Base-by-base conservation (phyloP, 805 yeast genomes). In the Starmerella ratchasimensis region DNA sequence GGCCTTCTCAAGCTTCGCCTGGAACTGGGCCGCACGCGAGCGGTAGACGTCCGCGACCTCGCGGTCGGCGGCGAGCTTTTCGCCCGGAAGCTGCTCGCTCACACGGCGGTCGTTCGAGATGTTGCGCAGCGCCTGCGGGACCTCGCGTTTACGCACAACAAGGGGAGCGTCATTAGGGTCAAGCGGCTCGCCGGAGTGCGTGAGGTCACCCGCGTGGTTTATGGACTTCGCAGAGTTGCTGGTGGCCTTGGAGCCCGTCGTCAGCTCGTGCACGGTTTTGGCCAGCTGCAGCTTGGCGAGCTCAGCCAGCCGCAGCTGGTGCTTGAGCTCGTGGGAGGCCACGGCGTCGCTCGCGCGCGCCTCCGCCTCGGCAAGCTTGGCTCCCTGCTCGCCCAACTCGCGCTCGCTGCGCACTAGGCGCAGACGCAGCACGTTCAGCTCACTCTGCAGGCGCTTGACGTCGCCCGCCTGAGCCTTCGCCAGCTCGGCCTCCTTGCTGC, bases 11-110 rank as follows among this genome's bases (percentile, higher is more conserved):
- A 84, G 62, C 50, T 80, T 80, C 40, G 66, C 64, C 48, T 68
- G 72, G 53, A 81, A 79, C 43, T 76, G 79, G 25, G 80, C 86
- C 24, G 93, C 74, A 43, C 93, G 69, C 14, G 64, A 58, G 51
- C 74, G 77, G 57, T 80, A 83, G 23, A 78, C 61, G 27, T 70
- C 71, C 16, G 77, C 60, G 22, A 71, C 67, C 27, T 68, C 65
- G 1, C 63, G 54, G 22, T 82, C 59, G 22, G 81, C 76, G 2
- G 54, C 50, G 46, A 72, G 75, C 49, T 72, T 76, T n/a, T 64
- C 53, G 28, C 63, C 64, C 13, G 77, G 57, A 2, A 76, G 67
- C 44, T 69, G 52, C 42, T 71, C 71, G 3, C 50, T 34, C 4
- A 49, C 43, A 11, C 50, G 38, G 17, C 49, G 44, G 33, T 46